A percentile compares a stretch with the other conserved stretches of the same genome.
Conservation (phyloP, 208 protist genomes). For the Leishmania mexicana region DNA sequence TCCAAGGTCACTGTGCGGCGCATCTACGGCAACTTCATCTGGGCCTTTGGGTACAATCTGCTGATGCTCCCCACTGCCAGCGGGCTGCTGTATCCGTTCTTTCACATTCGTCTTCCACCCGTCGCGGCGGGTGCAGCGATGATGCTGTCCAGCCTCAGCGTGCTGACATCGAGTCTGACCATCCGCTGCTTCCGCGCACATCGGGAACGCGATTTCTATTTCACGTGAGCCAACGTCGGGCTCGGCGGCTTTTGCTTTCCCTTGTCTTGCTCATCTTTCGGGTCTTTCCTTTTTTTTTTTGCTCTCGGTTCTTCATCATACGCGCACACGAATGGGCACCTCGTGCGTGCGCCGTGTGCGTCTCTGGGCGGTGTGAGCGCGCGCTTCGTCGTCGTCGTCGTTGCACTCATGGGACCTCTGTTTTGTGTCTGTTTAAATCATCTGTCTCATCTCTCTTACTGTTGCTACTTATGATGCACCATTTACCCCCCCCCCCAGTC, state of each 20-base stretch:
- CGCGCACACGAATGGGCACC: neutral
- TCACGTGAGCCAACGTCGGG: neutral
- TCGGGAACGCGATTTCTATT: constrained; percentile 35
- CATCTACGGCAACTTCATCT: constrained; percentile 91
- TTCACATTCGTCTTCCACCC: constrained; percentile 70
- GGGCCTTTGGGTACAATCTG: constrained; percentile 90
- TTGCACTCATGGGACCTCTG: neutral
- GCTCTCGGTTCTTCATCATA: constrained; percentile 1
- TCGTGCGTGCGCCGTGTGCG: neutral
- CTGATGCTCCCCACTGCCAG: constrained; percentile 87
- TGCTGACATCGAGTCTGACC: constrained; percentile 74
- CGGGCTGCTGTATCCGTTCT: constrained; percentile 70
- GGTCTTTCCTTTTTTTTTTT: neutral
- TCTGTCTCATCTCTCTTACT: constrained; percentile 12
- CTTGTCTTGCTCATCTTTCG: neutral
- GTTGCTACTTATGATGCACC: constrained; percentile 8
- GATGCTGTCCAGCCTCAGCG: constrained; percentile 80
- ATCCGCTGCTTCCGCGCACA: constrained; percentile 70
- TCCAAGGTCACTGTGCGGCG: constrained; percentile 65
- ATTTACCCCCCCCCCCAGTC: neutral
- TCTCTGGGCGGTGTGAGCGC: neutral
- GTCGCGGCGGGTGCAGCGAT: constrained; percentile 78
- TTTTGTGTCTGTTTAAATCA: constrained; percentile 18
- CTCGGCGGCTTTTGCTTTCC: neutral
- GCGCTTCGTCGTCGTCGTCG: neutral